Percentiles rank a stretch among this genome's conserved stretches.
These are phyloP conservation scores for Nitzschia sp. DNA, from an alignment of 108 stramenopile species.

Conservation along the genomic window DNA sequence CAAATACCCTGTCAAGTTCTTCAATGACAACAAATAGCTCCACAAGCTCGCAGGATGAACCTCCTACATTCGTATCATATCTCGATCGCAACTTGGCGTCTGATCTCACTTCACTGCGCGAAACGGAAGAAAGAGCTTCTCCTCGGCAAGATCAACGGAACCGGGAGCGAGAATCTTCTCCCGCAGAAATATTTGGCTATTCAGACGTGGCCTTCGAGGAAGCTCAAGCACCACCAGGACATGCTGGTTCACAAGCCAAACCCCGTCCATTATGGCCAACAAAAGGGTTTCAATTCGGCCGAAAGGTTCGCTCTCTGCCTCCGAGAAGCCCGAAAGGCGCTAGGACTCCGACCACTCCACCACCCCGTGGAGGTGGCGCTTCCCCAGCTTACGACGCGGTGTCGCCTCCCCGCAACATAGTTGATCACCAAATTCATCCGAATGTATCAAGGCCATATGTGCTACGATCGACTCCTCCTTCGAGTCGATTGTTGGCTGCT, in stretches of 20 bases:
- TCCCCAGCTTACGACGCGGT: constrained; percentile 23
- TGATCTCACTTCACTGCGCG: constrained; percentile 32
- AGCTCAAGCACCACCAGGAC: constrained; percentile 21
- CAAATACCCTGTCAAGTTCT: constrained; percentile 24
- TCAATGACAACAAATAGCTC: constrained; percentile 32
- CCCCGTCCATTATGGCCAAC: constrained; percentile 13
- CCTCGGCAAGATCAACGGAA: constrained; percentile 11
- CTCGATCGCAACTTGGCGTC: constrained; percentile 30
- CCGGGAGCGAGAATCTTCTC: constrained; percentile 25
- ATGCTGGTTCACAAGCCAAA: background rate
- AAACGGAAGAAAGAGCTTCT: constrained; percentile 16
- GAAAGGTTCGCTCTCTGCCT: constrained; percentile 35
- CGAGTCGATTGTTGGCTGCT: background rate
- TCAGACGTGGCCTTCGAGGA: constrained; percentile 36
- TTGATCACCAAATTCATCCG: constrained; percentile 26
- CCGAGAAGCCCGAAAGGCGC: constrained; percentile 39
- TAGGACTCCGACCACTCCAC: constrained; percentile 22
- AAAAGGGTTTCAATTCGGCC: constrained; percentile 17
- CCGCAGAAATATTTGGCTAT: constrained; percentile 19
- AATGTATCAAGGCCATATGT: constrained; percentile 29
- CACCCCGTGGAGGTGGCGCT: constrained; percentile 17
- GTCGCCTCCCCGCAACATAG: constrained; percentile 37
- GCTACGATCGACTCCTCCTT: constrained; percentile 13
- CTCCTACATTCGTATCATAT: constrained; percentile 41
- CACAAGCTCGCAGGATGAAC: constrained; percentile 13